Percentiles rank a stretch among this genome's conserved stretches.
These are phyloP conservation scores for Lathyrus aphaca DNA, from an alignment of 306 rosid genomes.

Conservation along the genomic window DNA sequence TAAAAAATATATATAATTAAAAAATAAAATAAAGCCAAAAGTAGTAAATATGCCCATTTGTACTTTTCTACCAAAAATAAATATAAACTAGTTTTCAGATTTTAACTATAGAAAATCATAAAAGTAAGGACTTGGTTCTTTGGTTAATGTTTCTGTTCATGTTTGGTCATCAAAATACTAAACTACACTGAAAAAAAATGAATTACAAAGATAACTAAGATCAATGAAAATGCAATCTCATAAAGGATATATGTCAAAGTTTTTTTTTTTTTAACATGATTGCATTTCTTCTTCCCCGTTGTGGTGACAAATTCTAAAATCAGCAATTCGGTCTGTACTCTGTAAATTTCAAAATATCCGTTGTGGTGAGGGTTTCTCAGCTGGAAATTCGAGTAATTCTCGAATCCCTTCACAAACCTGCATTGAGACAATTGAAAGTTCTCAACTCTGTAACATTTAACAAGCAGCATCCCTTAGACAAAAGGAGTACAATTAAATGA, in stretches of 20 bases:
- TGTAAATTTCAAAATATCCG: conserved; percentile 48
- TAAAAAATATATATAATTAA: too few species aligned
- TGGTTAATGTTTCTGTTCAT: conserved; percentile 11
- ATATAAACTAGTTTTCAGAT: too few species aligned
- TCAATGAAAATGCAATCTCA: conserved; percentile 6
- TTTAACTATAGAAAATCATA: neutral
- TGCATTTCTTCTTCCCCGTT: conserved; percentile 9
- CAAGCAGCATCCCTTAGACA: conserved; percentile 24
- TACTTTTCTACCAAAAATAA: too few species aligned
- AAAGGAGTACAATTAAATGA: neutral
- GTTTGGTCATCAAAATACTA: neutral
- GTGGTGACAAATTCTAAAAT: neutral
- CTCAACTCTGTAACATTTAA: conserved; percentile 3
- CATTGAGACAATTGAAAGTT: conserved; percentile 31
- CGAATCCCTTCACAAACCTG: conserved; percentile 90
- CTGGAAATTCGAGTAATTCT: conserved; percentile 80
- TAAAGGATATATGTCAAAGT: conserved; percentile 12
- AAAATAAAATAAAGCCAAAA: too few species aligned
- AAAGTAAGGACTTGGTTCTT: neutral
- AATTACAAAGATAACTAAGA: neutral
- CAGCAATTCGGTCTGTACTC: neutral
- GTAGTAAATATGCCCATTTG: too few species aligned
- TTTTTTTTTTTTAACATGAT: conserved; percentile 14
- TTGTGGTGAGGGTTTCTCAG: conserved; percentile 60
- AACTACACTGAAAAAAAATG: neutral